Conservation (phyloP, 2,329 filamentous ascomycete species). For the Salinomyces thailandicus region DNA sequence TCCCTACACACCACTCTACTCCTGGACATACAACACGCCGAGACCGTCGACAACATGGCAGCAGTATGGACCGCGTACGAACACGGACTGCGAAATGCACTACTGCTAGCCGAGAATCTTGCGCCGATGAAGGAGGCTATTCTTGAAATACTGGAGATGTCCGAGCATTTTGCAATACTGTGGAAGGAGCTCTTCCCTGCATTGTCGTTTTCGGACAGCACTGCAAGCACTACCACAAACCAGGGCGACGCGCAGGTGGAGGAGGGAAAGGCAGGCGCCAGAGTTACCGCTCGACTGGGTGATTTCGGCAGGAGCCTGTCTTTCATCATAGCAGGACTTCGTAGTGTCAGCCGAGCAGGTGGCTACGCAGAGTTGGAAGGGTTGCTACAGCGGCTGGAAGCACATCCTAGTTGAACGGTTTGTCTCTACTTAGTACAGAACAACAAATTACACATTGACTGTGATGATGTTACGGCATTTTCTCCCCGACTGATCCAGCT, state of each 20-base stretch:
- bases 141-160: constrained; percentile 65
- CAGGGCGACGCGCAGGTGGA: too few species aligned
- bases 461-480: too few species aligned
- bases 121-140: constrained; percentile 61
- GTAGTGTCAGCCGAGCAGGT: constrained; percentile 63
- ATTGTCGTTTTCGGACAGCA: too few species aligned
- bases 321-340: constrained; percentile 63
- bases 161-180: constrained; percentile 56
- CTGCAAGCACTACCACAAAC: too few species aligned
- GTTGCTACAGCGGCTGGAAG: too few species aligned
- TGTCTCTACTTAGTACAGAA: too few species aligned
- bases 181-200: constrained; percentile 27
- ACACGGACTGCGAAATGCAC: constrained; percentile 52
- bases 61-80: constrained; percentile 55
- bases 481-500: too few species aligned
- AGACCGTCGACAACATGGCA: constrained; percentile 75
- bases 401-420: too few species aligned
- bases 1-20: constrained; percentile 49
- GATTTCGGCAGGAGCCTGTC: constrained; percentile 56
- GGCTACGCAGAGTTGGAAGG: constrained; percentile 67
- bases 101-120: constrained; percentile 59
- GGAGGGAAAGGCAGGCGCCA: too few species aligned
- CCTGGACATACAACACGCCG: constrained; percentile 46
- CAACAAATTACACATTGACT: too few species aligned
- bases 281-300: too few species aligned